phyloP scores from a whole-genome alignment of 495 filamentous ascomycete genomes.

The Talaromyces proteolyticus region DNA sequence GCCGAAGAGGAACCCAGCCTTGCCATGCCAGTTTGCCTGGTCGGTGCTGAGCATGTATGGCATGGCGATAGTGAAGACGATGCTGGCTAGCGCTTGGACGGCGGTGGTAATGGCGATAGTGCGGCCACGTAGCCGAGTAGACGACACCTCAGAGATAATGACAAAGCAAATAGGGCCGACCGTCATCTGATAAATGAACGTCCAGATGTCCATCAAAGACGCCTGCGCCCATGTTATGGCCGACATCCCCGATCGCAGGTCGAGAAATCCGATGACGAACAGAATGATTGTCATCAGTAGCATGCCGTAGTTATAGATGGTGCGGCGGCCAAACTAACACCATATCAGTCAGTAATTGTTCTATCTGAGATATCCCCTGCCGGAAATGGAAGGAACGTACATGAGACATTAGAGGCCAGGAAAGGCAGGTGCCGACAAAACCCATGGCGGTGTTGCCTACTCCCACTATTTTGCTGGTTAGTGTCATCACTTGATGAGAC shows the following conservation, averaged over 20 bases:
- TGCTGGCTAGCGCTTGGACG: constrained; percentile 39
- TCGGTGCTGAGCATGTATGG: constrained; percentile 56
- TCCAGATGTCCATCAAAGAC: constrained; percentile 52
- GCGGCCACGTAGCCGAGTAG: constrained; percentile 54
- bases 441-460: constrained; percentile 62
- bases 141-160: constrained; percentile 55
- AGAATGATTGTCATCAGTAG: constrained; percentile 49
- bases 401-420: constrained; percentile 53
- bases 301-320: constrained; percentile 54
- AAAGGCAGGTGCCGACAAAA: constrained; percentile 46
- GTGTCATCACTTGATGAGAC: no score
- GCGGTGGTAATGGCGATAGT: constrained; percentile 51
- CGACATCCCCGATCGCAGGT: constrained; percentile 22
- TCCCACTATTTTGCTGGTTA: no score
- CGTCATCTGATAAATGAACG: constrained; percentile 52
- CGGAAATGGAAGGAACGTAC: no score
- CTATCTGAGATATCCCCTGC: no score
- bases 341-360: no score
- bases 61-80: constrained; percentile 50
- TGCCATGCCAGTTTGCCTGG: constrained; percentile 13
- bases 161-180: constrained; percentile 61
- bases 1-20: constrained; percentile 21
- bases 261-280: constrained; percentile 54
- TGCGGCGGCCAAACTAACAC: constrained; percentile 57
- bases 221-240: constrained; percentile 52